Percentiles rank a stretch among this genome's conserved stretches.
Evolutionary conservation across 1,284 basidiomycete species (phyloP).

Genomic region (Sporisorium scitamineum): DNA sequence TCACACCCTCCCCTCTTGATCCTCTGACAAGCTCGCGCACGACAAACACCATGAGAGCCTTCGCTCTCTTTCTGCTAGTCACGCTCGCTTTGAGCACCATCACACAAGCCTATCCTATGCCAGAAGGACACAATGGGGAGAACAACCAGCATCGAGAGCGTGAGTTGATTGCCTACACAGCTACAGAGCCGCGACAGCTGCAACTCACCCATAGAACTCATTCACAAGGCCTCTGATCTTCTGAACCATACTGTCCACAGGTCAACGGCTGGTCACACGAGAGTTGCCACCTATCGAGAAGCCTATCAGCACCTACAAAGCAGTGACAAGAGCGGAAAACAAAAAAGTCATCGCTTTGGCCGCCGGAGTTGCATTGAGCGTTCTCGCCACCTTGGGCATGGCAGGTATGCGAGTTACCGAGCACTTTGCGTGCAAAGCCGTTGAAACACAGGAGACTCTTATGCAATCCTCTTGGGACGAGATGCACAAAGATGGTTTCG

Average conservation of each 20-base stretch:
- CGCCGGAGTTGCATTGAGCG: neutral
- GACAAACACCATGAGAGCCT: neutral
- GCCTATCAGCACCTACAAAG: conserved; percentile 3
- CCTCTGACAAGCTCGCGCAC: neutral
- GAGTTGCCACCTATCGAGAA: neutral
- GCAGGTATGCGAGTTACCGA: neutral
- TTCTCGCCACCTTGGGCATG: neutral
- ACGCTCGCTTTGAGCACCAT: neutral
- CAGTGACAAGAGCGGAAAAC: conserved; percentile 5
- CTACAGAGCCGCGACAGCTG: neutral
- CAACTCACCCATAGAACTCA: neutral
- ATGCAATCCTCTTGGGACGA: conserved; percentile 38
- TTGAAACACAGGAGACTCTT: conserved; percentile 12
- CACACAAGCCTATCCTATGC: conserved; percentile 11
- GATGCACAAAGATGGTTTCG: conserved; percentile 32
- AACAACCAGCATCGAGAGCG: neutral
- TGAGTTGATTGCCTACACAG: neutral
- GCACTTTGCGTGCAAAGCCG: conserved; percentile 21
- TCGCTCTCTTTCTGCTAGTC: neutral
- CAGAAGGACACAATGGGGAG: neutral
- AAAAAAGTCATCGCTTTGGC: conserved; percentile 5
- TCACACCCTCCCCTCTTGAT: neutral
- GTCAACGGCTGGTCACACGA: conserved; percentile 3
- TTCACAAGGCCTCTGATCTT: neutral
- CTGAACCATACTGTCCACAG: conserved; percentile 5